Evolutionary conservation across 768 basidiomycete genomes (phyloP), one percentile per base, ranked within the genome.

Genomic region (Pleurotus salmoneostramineus): DNA sequence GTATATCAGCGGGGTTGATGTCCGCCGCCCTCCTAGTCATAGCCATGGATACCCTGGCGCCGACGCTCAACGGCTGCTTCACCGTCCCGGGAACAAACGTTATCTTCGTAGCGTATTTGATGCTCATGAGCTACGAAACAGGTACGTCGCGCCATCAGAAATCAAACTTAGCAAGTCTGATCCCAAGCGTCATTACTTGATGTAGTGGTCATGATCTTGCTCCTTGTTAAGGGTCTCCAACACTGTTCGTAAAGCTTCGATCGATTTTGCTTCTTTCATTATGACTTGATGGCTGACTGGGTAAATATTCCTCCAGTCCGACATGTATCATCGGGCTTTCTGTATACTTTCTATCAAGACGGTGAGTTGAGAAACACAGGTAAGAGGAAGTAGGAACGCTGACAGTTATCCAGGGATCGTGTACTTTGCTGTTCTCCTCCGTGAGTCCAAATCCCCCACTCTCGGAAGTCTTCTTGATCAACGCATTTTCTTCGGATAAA

Each of bases 311-410:
- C 15, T 6, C 34, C 51, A 55, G 52, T 55, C 14, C 52, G 52
- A n/a, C 52, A 55, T 31, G 52, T 55, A 43, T 55, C 52, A 5
- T 36, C 36, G 17, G 11, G 17, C 21, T 55, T 55, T 40, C 32
- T 55, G 32, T 55, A 55, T 21, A 12, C 52, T 2, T 55, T 55
- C 21, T 55, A 55, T n/a, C 52, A 55, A 55, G 52, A 55, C 31
- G 52, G 52, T 55, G 40, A 43, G 52, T 35, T 1, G 21, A 27
- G 11, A 15, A 4, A 14, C 37, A 11, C 12, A 4, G 15, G 34
- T 14, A 7, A 8, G 15, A 7, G 5, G n/a, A 8, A 34, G 11
- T 32, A 27, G 7, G 10, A 4, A 8, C 8, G 21, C 50, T 36
- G 27, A 1, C 15, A 15, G 5, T n/a, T 5, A n/a, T 17, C 5